Percentiles rank a stretch among this genome's conserved stretches.
phyloP scores from a whole-genome alignment of 306 rosid genomes.

The Parietaria judaica region DNA sequence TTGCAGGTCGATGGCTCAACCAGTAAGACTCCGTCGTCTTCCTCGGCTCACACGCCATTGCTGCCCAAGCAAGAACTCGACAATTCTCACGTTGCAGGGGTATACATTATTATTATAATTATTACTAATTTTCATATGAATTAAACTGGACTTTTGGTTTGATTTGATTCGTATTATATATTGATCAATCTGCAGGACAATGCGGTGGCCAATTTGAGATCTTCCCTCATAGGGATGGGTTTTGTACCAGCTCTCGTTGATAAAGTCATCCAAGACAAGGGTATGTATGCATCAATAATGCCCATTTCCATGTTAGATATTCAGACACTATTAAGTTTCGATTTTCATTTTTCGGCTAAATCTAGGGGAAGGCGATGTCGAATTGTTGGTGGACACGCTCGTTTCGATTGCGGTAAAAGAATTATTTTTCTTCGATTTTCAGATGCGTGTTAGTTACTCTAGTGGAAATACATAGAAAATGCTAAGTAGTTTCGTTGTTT shows the following conservation, averaged over 20 bases:
- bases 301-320: neutral
- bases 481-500: conserved; percentile 12
- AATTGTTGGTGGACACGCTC: conserved; percentile 63
- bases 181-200: conserved; percentile 32
- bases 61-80: no score
- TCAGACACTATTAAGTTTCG: neutral
- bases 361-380: conserved; percentile 71
- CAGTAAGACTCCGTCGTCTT: no score
- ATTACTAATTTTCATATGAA: no score
- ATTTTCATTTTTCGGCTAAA: conserved; percentile 7
- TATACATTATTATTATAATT: no score
- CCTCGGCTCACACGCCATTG: no score
- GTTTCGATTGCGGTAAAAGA: conserved; percentile 49
- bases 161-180: no score
- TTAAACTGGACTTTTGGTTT: no score
- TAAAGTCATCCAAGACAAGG: conserved; percentile 71
- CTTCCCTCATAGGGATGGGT: conserved; percentile 81
- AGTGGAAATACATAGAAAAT: no score
- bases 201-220: conserved; percentile 41
- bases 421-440: neutral
- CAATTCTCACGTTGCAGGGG: no score
- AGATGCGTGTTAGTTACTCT: no score
- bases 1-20: no score
- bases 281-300: conserved; percentile 31
- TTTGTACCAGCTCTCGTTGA: conserved; percentile 67